phyloP scores from a whole-genome alignment of 345 rosid species.

The Gynandropsis gynandra region DNA sequence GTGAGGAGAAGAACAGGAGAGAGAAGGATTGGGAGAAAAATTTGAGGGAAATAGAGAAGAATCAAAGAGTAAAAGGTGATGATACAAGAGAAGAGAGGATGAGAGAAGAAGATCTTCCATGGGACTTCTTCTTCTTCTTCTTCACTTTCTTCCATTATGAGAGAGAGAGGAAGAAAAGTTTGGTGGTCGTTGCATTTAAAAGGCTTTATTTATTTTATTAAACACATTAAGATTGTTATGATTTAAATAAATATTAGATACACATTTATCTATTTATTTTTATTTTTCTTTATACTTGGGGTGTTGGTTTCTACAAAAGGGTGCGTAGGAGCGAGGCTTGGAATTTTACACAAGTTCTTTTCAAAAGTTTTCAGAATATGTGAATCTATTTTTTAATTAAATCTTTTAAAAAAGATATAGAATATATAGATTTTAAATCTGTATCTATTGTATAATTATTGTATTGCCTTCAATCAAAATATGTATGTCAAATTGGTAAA shows the following conservation, averaged over 20 bases:
- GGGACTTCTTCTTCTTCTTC: not conserved
- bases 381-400: not conserved
- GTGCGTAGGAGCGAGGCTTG: constrained; percentile 32
- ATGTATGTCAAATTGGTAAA: too few species aligned
- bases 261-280: constrained; percentile 10
- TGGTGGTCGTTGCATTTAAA: constrained; percentile 32
- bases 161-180: not conserved
- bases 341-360: constrained; percentile 22
- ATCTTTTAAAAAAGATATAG: too few species aligned
- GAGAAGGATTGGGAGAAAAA: constrained; percentile 26
- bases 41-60: constrained; percentile 50
- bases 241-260: constrained; percentile 4
- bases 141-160: constrained; percentile 16
- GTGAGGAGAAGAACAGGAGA: constrained; percentile 53
- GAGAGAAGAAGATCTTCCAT: constrained; percentile 11
- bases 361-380: not conserved
- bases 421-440: too few species aligned
- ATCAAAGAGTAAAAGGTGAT: constrained; percentile 40
- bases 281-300: constrained; percentile 13
- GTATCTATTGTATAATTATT: too few species aligned
- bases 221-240: too few species aligned
- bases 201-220: not conserved
- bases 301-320: constrained; percentile 18
- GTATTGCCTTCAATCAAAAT: too few species aligned
- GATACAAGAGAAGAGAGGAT: constrained; percentile 54